These are phyloP conservation scores for Xylaria curta DNA, from an alignment of 495 filamentous ascomycete species.

Conservation along the genomic window DNA sequence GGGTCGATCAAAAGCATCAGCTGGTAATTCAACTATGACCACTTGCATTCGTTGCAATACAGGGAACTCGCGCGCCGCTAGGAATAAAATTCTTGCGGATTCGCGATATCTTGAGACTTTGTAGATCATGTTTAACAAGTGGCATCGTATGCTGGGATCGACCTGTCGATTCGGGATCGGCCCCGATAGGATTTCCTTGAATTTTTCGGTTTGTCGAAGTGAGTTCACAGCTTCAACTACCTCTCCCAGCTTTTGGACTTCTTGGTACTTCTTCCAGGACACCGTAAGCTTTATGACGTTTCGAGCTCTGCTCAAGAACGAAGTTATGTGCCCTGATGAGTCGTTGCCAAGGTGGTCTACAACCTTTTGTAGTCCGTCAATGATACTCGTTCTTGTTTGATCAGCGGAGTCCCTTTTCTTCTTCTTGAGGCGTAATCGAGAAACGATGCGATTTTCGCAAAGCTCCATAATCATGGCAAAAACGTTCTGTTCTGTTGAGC, in stretches of 20 bases:
- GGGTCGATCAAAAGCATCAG: constrained; percentile 33
- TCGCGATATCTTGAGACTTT: constrained; percentile 49
- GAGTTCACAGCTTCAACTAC: constrained; percentile 29
- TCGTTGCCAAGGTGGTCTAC: constrained; percentile 3
- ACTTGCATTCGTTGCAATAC: constrained; percentile 38
- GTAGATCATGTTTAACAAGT: constrained; percentile 38
- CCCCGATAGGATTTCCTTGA: constrained; percentile 18
- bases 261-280: constrained; percentile 27
- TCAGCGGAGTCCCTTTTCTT: constrained; percentile 21
- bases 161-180: constrained; percentile 2
- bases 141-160: constrained; percentile 13
- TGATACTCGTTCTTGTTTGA: constrained; percentile 31
- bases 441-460: constrained; percentile 45
- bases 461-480: constrained; percentile 45
- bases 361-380: constrained; percentile 28
- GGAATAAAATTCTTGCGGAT: constrained; percentile 39
- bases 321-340: not conserved
- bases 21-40: constrained; percentile 33
- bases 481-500: constrained; percentile 34
- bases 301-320: constrained; percentile 24
- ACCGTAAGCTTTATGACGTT: constrained; percentile 22
- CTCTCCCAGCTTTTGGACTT: constrained; percentile 3
- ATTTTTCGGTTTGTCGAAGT: constrained; percentile 20
- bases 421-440: constrained; percentile 36
- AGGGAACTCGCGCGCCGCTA: constrained; percentile 36